Evolutionary conservation across 441 rosid genomes (phyloP).

Genomic region (Adansonia gregorii): DNA sequence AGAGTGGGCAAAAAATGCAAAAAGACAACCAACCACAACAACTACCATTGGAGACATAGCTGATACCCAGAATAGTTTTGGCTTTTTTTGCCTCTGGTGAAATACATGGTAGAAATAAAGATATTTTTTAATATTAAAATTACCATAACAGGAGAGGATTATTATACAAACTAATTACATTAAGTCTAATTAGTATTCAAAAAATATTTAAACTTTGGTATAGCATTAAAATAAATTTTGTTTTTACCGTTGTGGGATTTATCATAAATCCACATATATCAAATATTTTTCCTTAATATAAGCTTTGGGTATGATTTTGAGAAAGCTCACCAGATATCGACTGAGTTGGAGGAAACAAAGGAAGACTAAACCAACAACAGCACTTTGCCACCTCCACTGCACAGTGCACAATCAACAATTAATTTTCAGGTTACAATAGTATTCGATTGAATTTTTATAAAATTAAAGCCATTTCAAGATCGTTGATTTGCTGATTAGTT

Average conservation of each 20-base stretch:
- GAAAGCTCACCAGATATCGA: slow-evolving; percentile 60
- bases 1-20: background rate
- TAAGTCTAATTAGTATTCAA: no score
- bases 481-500: background rate
- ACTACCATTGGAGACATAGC: slow-evolving; percentile 18
- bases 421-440: no score
- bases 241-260: no score
- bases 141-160: no score
- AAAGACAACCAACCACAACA: slow-evolving; percentile 13
- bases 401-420: background rate
- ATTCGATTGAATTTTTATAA: background rate
- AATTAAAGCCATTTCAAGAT: slow-evolving; percentile 8
- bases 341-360: slow-evolving; percentile 67
- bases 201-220: no score
- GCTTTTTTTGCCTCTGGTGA: background rate
- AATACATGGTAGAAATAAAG: background rate
- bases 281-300: background rate
- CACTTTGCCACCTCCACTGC: slow-evolving; percentile 84
- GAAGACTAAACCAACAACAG: slow-evolving; percentile 61
- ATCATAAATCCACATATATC: no score
- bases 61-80: slow-evolving; percentile 8
- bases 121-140: no score
- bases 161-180: no score
- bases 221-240: no score
- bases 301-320: background rate